Base-by-base conservation (phyloP, 2,329 filamentous ascomycete species). In the Lecanosticta acicola region DNA sequence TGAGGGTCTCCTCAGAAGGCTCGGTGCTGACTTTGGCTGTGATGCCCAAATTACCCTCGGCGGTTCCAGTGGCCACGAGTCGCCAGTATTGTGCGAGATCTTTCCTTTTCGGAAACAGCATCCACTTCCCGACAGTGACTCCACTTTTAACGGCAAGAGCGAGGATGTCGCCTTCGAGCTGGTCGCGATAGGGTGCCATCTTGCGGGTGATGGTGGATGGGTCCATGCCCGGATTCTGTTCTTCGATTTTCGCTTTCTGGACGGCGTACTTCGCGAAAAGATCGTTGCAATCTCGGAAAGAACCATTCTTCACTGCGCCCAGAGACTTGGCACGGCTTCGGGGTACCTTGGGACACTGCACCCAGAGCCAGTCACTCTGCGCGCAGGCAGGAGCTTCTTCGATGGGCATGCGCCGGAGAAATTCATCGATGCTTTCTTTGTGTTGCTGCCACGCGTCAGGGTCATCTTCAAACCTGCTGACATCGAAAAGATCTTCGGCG, bases 101-200 rank as follows among this genome's bases (percentile, higher is more conserved):
- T 5, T 67, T 60, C 0, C 69, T 61, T 0, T 67, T 58, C 10
- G 76, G 78, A 54, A 88, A 89, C 1, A 91, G 62, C 81, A 90
- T 84, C 86, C 86, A 90, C 73, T 91, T 93, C 43, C 87, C 87
- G 33, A 72, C 71, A 0, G 78, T 72, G 10, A 86, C 74, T 18
- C 74, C 72, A 11, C 72, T 74, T 14, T 75, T 69, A 8, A 75
- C 71, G 1, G 87, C 87, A 16, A 85, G 65, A 14, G 73, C 67
- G 13, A 81, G 68, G 16, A 94, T 77, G 33, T 80, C 74, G 8
- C 66, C 56, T 53, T 77, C 71, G 4, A 79, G 62, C 14, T 61
- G 57, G 10, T 69, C 64, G 9, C 70, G 65, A 26, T 73, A 61
- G 8, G 68, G 61, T 8, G 61, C 66, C 43, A 79, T 59, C 38